Conservation (phyloP, 495 filamentous ascomycete genomes). For the Lindgomyces ingoldianus region DNA sequence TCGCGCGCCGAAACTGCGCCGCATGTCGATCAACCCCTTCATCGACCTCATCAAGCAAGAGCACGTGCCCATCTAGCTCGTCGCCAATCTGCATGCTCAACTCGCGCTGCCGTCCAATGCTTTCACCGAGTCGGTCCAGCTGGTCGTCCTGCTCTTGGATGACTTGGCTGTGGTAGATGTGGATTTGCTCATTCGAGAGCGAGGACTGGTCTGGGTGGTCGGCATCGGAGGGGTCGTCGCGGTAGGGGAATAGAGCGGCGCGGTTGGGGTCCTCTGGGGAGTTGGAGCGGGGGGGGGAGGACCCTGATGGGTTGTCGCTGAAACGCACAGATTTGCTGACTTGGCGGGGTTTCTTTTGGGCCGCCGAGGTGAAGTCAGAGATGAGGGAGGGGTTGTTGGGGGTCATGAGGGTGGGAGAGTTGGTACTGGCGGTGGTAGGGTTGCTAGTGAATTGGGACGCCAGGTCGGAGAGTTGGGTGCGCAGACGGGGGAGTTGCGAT, state of each 20-base stretch:
- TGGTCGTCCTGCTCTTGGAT: conserved; percentile 88
- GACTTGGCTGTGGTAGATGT: conserved; percentile 76
- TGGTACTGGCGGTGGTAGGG: conserved; percentile 39
- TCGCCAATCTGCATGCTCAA: conserved; percentile 94
- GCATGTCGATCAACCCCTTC: conserved; percentile 78
- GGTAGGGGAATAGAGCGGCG: conserved; percentile 66
- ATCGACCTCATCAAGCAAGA: conserved; percentile 87
- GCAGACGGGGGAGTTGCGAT: conserved; percentile 44
- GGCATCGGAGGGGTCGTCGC: conserved; percentile 55
- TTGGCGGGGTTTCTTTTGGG: conserved; percentile 43
- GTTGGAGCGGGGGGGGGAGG: conserved; percentile 56
- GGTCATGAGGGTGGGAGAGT: conserved; percentile 54
- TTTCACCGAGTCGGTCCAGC: conserved; percentile 80
- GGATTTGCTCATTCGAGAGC: conserved; percentile 81
- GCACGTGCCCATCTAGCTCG: conserved; percentile 87
- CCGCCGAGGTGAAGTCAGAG: conserved; percentile 65
- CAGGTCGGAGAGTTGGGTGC: conserved; percentile 60
- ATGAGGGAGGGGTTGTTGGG: conserved; percentile 69
- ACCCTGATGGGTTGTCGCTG: conserved; percentile 60
- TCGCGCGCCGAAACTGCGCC: conserved; percentile 69
- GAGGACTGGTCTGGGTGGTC: conserved; percentile 58
- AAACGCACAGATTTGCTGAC: conserved; percentile 86
- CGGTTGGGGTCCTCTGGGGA: conserved; percentile 57
- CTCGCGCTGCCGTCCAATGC: conserved; percentile 89
- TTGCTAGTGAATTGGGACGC: conserved; percentile 54